Percentiles rank a stretch among this genome's conserved stretches.
These are phyloP conservation scores for Spirogloea muscicola DNA, from an alignment of 139 green algal species.

Conservation along the genomic window DNA sequence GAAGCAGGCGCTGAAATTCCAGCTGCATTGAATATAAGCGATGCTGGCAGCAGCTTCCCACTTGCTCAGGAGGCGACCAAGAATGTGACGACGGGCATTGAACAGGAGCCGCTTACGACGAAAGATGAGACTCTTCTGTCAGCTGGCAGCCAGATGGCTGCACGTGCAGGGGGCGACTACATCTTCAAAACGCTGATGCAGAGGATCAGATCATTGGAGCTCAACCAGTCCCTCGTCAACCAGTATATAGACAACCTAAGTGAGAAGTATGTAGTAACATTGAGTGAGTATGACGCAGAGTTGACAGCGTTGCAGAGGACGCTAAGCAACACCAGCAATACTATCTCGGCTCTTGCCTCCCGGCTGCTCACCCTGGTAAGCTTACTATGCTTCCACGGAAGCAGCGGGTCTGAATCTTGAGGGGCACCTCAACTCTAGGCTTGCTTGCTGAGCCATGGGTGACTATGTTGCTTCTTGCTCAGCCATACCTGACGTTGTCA, in stretches of 20 bases:
- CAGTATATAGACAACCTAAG: conserved; percentile 48
- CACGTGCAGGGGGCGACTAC: not conserved
- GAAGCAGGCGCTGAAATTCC: not conserved
- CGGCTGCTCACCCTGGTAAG: too few species aligned
- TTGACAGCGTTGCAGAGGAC: not conserved
- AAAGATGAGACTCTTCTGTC: not conserved
- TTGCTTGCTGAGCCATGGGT: too few species aligned
- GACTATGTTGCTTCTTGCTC: too few species aligned
- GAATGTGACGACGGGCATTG: not conserved
- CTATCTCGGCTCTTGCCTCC: too few species aligned
- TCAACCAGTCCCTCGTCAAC: conserved; percentile 51
- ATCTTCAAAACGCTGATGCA: conserved; percentile 45
- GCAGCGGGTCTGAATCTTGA: too few species aligned
- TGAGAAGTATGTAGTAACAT: conserved; percentile 3
- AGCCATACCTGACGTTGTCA: too few species aligned
- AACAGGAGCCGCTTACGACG: too few species aligned
- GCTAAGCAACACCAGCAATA: not conserved
- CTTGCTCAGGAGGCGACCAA: not conserved
- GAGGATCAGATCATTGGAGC: conserved; percentile 48
- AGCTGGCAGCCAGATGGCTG: too few species aligned
- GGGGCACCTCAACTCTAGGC: too few species aligned
- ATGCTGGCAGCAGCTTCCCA: not conserved
- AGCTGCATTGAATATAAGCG: not conserved
- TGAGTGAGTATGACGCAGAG: conserved; percentile 33
- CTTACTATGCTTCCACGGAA: too few species aligned